phyloP scores from a whole-genome alignment of 495 filamentous ascomycete species.

The Aspergillus campestris region DNA sequence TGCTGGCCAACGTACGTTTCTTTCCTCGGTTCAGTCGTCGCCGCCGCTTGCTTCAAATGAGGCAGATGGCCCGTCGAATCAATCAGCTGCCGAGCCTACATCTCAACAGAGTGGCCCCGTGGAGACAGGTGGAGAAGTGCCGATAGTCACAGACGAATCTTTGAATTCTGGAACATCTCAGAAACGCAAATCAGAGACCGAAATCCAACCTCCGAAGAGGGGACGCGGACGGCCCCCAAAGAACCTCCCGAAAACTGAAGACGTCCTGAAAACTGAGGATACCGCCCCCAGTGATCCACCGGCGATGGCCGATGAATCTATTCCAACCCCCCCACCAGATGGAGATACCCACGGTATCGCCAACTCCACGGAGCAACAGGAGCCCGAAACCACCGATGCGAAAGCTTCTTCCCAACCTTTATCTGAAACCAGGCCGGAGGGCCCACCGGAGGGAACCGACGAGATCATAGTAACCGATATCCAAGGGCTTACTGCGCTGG shows the following conservation, averaged over 20 bases:
- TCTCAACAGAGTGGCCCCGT: neutral
- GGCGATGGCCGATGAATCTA: neutral
- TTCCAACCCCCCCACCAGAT: no score
- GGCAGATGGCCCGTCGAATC: neutral
- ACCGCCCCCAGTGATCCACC: no score
- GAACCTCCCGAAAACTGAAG: neutral
- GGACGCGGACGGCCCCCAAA: slow-evolving; percentile 1
- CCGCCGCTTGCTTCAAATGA: neutral
- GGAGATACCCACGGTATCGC: no score
- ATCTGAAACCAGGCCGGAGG: neutral
- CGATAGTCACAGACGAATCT: neutral
- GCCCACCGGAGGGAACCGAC: slow-evolving; percentile 3
- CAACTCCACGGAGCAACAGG: no score
- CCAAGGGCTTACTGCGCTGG: slow-evolving; percentile 20
- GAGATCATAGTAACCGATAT: slow-evolving; percentile 29
- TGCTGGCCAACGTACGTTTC: slow-evolving; percentile 34
- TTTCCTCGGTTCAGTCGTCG: slow-evolving; percentile 5
- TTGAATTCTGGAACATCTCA: slow-evolving; percentile 1
- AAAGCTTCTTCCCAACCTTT: neutral
- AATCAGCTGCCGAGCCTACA: neutral
- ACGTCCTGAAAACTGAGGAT: neutral
- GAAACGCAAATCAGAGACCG: slow-evolving; percentile 9
- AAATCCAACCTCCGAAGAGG: slow-evolving; percentile 5
- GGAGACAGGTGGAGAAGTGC: neutral
- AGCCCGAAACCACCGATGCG: no score